A percentile compares a stretch with the other conserved stretches of the same genome.
phyloP scores from a whole-genome alignment of 192 early-diverging fungal species.

The Mortierella claussenii region DNA sequence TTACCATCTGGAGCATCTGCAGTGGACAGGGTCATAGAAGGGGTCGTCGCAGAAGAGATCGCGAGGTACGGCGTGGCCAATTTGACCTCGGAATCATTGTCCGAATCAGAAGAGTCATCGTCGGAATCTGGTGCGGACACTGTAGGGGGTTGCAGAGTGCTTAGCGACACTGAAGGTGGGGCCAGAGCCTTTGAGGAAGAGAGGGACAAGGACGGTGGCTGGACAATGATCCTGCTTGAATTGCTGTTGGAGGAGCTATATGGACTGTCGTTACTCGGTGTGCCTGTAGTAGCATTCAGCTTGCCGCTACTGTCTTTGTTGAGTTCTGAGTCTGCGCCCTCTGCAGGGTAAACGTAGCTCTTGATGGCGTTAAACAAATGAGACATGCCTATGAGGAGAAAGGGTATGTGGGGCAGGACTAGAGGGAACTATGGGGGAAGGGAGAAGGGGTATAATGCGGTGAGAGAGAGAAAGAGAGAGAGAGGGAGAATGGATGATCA shows the following conservation, averaged over 20 bases:
- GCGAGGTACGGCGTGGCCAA: conserved; percentile 5
- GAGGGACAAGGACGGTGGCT: conserved; percentile 1
- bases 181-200: conserved; percentile 12
- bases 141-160: conserved; percentile 15
- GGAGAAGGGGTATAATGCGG: not conserved
- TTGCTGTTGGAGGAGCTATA: conserved; percentile 17
- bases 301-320: not conserved
- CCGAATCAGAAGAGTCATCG: conserved; percentile 28
- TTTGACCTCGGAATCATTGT: conserved; percentile 20
- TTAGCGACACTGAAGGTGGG: conserved; percentile 16
- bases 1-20: conserved; percentile 44
- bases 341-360: conserved; percentile 24
- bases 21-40: conserved; percentile 35
- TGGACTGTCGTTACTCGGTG: conserved; percentile 12
- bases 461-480: not conserved
- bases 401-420: not conserved
- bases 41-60: not conserved
- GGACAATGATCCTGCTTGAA: conserved; percentile 32
- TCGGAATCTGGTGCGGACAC: conserved; percentile 13
- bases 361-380: conserved; percentile 29
- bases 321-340: conserved; percentile 1
- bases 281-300: not conserved
- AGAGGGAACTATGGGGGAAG: not conserved
- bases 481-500: not conserved
- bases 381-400: conserved; percentile 16